Base-by-base conservation (phyloP, 2,329 filamentous ascomycete genomes). In the Akanthomyces uredinophilus region DNA sequence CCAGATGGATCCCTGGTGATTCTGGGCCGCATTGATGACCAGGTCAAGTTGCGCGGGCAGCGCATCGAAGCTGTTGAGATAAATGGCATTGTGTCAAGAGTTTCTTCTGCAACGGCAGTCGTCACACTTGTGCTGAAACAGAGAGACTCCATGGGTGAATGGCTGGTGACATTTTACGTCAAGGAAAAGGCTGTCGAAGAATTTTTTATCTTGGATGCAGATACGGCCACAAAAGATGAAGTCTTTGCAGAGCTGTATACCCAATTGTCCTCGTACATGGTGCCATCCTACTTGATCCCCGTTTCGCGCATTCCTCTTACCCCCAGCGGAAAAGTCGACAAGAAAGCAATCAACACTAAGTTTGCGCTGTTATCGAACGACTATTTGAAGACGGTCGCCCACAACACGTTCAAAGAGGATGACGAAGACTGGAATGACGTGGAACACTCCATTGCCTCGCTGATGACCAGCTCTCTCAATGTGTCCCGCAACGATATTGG, bases 21-120 rank as follows among this genome's bases (percentile, higher is more conserved):
- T 46, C 74, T 85, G 11, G 90, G 91, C 18, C 83, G 91, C 43
- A 78, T 88, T 24, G 92, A 96, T 67, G 89, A 89, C 64, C 91
- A 96, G 72, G 80, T 95, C 61, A 96, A 96, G 71, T 80, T 96
- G 11, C 83, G 91, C 50, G 92, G 92, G 0, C 89, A 94, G 66
- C 80, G 90, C 50, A 87, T 96, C 44, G 91, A 96, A 70, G 81
- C 93, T 13, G 83, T 84, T 1, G 92, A 96, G 70, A 88, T 96
- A 60, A 89, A 86, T 62, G 82, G 82, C 18, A 76, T 81, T 18
- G 73, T 93, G 14, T 77, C 88, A 1, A 76, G 79, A 14, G 80
- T 79, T 10, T 68, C 70, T 0, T 66, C 77, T 18, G 83, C 89
- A 0, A 71, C 75, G n/a, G 83, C 91, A 62, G 90, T 87, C 55